phyloP scores from a whole-genome alignment of 257 asterid genomes.

The Fraxinus quadrangulata region DNA sequence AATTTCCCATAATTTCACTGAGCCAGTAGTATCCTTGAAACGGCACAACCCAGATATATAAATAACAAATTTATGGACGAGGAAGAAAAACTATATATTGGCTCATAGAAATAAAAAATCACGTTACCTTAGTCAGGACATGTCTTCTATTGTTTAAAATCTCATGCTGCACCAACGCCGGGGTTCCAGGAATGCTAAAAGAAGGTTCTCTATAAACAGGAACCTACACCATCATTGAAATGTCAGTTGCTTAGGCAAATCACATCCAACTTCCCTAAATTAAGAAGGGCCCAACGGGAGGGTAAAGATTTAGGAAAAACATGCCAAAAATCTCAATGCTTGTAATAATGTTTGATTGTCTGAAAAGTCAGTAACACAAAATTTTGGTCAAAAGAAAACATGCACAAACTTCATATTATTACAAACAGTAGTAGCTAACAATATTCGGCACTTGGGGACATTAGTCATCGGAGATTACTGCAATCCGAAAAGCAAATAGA shows the following conservation, averaged over 20 bases:
- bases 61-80: constrained; percentile 19
- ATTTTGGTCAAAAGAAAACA: no score
- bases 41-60: constrained; percentile 21
- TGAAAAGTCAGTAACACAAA: background rate
- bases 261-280: constrained; percentile 4
- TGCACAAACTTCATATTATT: background rate
- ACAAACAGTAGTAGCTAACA: background rate
- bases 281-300: background rate
- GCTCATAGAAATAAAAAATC: constrained; percentile 14
- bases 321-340: background rate
- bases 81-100: background rate
- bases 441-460: background rate
- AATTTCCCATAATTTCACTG: constrained; percentile 95
- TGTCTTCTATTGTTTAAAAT: constrained; percentile 85
- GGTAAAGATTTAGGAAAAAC: background rate
- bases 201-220: constrained; percentile 83
- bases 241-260: constrained; percentile 22
- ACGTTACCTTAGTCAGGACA: constrained; percentile 87
- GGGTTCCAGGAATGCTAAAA: constrained; percentile 67
- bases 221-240: constrained; percentile 48
- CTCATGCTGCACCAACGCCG: constrained; percentile 95
- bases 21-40: constrained; percentile 81
- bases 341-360: background rate
- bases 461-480: background rate
- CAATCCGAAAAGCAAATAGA: background rate